Base-by-base conservation (phyloP, 306 rosid species). In the Castanea crenata region DNA sequence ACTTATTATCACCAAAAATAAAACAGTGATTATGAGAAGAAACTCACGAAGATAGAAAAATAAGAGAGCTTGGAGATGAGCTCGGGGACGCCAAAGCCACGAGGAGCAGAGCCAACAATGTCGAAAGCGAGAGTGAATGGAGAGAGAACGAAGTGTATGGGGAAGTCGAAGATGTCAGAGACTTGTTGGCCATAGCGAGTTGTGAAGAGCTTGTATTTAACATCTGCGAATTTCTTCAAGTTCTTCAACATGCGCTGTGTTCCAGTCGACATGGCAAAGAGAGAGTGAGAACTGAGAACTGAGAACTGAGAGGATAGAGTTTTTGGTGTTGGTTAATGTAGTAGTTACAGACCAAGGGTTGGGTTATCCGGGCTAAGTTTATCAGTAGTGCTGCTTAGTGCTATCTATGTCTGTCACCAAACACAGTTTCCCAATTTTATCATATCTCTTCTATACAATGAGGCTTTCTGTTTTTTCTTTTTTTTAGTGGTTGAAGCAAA, bases 41-140 rank as follows among this genome's bases (percentile, higher is more conserved):
- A 49, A 89, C 96, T 80, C 78, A 95, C 99, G 77, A 95, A 95
- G 57, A 95, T 83, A 15, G 99, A 95, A 76, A 91, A 86, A 75
- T 68, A 90, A 0, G 99, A 92, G 84, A 95, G 92, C 93, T 95
- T 92, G 73, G 99, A 91, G 63, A 93, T 81, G 74, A 95, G 86
- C 80, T 95, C 93, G 9, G 99, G 98, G n/a, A 95, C 92, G 31
- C 99, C 99, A 63, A 93, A 95, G 72, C 99, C 99, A 23, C 99
- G 99, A 32, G 88, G 90, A 57, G 99, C 96, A 52, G 97, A 93
- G 83, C 99, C 99, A 4, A 84, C 96, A 77, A 95, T 86, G 92
- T 91, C 92, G 72, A 89, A 78, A 69, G 96, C 92, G 15, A 95
- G 78, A 41, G 94, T 91, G 73, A 95, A 87, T 1, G 99, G 99